A percentile compares a stretch with the other conserved stretches of the same genome.
Evolutionary conservation across 2,329 filamentous ascomycete species (phyloP).

Genomic region (Calonectria pseudoturangicola): DNA sequence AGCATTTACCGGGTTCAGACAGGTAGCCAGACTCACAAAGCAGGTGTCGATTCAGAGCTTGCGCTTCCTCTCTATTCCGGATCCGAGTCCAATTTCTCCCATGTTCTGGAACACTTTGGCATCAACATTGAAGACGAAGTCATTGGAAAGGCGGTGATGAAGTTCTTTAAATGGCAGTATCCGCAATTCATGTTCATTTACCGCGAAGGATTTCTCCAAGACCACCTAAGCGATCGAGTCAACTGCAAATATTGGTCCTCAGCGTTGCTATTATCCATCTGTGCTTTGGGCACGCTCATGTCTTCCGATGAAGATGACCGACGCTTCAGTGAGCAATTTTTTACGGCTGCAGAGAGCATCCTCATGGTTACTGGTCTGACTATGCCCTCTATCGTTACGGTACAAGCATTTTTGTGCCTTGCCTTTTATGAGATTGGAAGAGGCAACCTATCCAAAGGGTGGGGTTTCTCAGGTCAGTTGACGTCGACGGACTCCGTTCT

Average conservation of each 20-base stretch:
- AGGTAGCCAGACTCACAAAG: conserved; percentile 25
- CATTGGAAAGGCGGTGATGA: conserved; percentile 45
- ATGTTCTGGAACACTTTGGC: conserved; percentile 50
- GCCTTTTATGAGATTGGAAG: conserved; percentile 55
- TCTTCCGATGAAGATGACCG: conserved; percentile 37
- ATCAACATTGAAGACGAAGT: conserved; percentile 49
- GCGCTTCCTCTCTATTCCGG: conserved; percentile 29
- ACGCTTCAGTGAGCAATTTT: conserved; percentile 46
- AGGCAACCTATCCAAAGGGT: conserved; percentile 55
- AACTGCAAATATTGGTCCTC: conserved; percentile 56
- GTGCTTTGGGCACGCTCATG: conserved; percentile 50
- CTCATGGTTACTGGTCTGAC: conserved; percentile 51
- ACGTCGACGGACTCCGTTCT: not conserved
- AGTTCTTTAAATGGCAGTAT: conserved; percentile 57
- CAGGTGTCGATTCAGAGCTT: conserved; percentile 13
- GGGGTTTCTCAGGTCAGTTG: conserved; percentile 52
- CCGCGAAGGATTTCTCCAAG: conserved; percentile 54
- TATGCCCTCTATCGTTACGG: conserved; percentile 48
- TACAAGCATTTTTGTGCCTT: conserved; percentile 54
- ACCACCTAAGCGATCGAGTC: conserved; percentile 47
- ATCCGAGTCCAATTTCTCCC: conserved; percentile 40
- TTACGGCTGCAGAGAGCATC: conserved; percentile 52
- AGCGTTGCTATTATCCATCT: conserved; percentile 49
- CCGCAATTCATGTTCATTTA: conserved; percentile 59
- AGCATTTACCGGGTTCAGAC: conserved; percentile 52